These are phyloP conservation scores for Physocladia obscura DNA, from an alignment of 192 early-diverging fungal genomes.

Conservation along the genomic window DNA sequence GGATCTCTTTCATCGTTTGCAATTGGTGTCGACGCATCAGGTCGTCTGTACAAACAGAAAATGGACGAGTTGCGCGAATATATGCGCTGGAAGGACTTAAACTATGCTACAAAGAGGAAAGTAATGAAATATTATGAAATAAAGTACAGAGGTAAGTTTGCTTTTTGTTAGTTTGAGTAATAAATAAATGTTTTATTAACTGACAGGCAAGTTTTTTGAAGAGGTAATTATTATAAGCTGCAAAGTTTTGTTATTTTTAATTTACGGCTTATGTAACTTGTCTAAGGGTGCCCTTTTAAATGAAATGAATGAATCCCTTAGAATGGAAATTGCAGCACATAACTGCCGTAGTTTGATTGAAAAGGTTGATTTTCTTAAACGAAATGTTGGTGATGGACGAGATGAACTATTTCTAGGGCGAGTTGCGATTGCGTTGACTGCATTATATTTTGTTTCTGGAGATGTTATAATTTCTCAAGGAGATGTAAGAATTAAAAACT, in stretches of 20 bases:
- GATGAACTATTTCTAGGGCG: slow-evolving; percentile 36
- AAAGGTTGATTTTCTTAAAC: slow-evolving; percentile 33
- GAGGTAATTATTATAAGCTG: slow-evolving; percentile 4
- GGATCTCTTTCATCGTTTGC: slow-evolving; percentile 52
- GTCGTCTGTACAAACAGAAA: slow-evolving; percentile 41
- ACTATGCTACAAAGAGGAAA: slow-evolving; percentile 9
- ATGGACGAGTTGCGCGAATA: slow-evolving; percentile 54
- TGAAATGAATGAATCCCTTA: slow-evolving; percentile 33
- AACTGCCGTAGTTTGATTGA: slow-evolving; percentile 33
- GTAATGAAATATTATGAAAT: slow-evolving; percentile 35
- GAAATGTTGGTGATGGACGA: slow-evolving; percentile 28
- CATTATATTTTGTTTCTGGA: slow-evolving; percentile 33
- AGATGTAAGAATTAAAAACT: slow-evolving; percentile 4
- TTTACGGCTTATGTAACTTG: not conserved
- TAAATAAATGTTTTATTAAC: too few relatives aligned
- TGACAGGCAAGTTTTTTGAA: slow-evolving; percentile 34
- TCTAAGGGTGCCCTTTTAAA: slow-evolving; percentile 10
- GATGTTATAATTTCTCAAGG: slow-evolving; percentile 31
- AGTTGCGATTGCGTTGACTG: slow-evolving; percentile 21
- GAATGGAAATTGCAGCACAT: slow-evolving; percentile 35
- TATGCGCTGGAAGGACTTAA: slow-evolving; percentile 44
- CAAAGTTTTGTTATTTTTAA: not conserved
- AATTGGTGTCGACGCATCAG: slow-evolving; percentile 48
- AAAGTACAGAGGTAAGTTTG: slow-evolving; percentile 37
- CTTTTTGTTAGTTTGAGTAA: too few relatives aligned